Evolutionary conservation across 495 filamentous ascomycete genomes (phyloP), one percentile per base, ranked within the genome.

Genomic region (Hyaloscypha variabilis): DNA sequence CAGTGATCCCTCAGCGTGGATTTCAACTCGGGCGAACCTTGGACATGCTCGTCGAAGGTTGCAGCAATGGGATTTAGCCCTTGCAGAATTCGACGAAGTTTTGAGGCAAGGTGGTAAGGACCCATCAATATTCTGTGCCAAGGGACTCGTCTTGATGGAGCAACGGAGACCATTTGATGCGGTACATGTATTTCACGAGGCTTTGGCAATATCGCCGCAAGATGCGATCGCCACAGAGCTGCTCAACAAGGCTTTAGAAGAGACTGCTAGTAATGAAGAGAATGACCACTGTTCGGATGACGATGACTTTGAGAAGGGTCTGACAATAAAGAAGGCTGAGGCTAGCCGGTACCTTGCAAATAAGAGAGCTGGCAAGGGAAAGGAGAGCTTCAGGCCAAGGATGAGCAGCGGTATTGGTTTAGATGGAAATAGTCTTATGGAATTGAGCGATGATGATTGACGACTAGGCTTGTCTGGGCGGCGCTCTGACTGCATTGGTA

Each of bases 21-120:
- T 97, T 2, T 88, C 94, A 4, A 94, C 92, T 3, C 87, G 92
- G 30, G 90, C 91, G 6, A 98, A 98, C 66, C 80, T 99, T 29
- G 95, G 86, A 2, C 96, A 99, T 72, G 92, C 94, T 0, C 87
- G 91, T 63, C 86, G 95, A 19, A 88, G 93, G 8, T 71, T 89
- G 60, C 83, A 88, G n/a, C 79, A 83, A 54, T 83, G 90, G 68
- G 82, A 88, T 21, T 84, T 90, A 30, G 90, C 94, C 0, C 81
- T 98, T 6, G 80, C 79, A 1, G 84, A 94, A 71, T 97, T 96
- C 59, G 87, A 93, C 55, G 88, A 91, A 69, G 94, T 97, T 70
- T 83, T 93, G 29, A 82, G 91, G 6, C 84, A 90, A 34, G 90
- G 91, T 31, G 88, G 89, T 5, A 89, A 88, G 34, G 88, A 93